Conservation (phyloP, 257 asterid genomes). For the Solanum corneliomulleri region DNA sequence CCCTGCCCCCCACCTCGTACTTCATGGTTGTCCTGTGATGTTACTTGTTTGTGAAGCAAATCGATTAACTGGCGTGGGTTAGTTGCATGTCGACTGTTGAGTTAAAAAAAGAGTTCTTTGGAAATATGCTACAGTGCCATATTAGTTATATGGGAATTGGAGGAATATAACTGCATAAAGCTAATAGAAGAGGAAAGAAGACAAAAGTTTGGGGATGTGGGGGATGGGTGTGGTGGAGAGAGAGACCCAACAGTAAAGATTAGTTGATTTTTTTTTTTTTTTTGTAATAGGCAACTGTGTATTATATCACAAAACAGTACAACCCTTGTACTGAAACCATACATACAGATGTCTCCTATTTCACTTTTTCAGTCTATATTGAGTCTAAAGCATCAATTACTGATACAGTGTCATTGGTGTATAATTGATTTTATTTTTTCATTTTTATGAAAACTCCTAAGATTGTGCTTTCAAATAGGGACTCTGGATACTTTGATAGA, state of each 20-base stretch:
- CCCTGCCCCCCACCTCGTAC: neutral
- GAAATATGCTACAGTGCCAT: neutral
- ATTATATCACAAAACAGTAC: neutral
- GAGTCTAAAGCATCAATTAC: neutral
- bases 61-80: neutral
- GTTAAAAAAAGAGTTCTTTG: neutral
- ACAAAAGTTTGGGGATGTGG: neutral
- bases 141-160: neutral
- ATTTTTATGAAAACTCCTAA: neutral
- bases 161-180: neutral
- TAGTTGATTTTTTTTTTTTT: neutral
- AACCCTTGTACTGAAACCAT: neutral
- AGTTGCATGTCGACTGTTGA: neutral
- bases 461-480: neutral
- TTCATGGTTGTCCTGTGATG: neutral
- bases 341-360: neutral
- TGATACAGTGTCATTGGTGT: neutral
- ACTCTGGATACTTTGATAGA: neutral
- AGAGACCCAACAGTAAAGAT: neutral
- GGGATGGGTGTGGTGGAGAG: neutral
- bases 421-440: no score
- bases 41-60: neutral
- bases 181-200: neutral
- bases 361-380: neutral
- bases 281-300: neutral